phyloP scores from a whole-genome alignment of 345 rosid species.

The Microthlaspi erraticum region DNA sequence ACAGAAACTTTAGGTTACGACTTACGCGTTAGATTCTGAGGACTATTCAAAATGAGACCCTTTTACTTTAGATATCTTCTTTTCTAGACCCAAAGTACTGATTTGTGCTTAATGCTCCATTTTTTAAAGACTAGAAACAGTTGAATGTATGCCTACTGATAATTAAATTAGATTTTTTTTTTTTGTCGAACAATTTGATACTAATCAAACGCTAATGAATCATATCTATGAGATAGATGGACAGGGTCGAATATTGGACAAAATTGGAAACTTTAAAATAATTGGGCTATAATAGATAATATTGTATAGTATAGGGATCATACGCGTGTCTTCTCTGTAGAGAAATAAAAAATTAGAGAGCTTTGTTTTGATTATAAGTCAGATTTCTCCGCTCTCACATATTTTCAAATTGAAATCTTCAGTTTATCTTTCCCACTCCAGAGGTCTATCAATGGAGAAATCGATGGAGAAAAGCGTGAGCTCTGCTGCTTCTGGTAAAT shows the following conservation, averaged over 20 bases:
- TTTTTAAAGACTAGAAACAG: not conserved
- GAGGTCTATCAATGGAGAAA: conserved; percentile 38
- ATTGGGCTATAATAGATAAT: not conserved
- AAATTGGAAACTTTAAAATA: not conserved
- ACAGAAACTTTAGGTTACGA: conserved; percentile 33
- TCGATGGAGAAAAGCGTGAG: conserved; percentile 51
- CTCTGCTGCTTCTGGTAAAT: conserved; percentile 55
- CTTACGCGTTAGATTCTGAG: conserved; percentile 1
- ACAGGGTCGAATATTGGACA: not conserved
- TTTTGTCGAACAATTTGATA: not conserved
- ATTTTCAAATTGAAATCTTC: conserved; percentile 26
- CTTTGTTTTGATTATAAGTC: conserved; percentile 10
- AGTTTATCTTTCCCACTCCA: conserved; percentile 30
- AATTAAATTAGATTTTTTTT: not conserved
- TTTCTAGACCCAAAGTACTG: not conserved
- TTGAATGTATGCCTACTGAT: not conserved
- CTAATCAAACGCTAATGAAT: not conserved
- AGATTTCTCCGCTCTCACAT: conserved; percentile 36
- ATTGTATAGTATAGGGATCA: conserved; percentile 8
- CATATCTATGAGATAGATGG: no score
- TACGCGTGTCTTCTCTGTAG: not conserved
- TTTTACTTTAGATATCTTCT: not conserved
- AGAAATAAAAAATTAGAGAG: not conserved
- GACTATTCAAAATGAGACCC: not conserved
- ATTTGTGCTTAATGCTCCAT: not conserved